phyloP scores from a whole-genome alignment of 805 yeast species.

The Saccharomycopsis fibuligera region DNA sequence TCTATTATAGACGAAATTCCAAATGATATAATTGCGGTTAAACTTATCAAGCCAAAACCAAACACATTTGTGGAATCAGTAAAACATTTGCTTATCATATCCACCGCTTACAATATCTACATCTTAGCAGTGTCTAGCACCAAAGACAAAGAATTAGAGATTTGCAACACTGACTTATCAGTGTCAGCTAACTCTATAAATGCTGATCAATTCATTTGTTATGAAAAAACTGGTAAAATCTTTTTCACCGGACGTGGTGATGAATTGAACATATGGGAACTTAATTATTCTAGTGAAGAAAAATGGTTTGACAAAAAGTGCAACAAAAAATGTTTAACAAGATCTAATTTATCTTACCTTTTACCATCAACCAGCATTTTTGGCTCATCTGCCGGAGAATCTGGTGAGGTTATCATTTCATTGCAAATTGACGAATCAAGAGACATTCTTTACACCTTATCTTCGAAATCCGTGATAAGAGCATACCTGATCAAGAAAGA shows the following conservation, averaged over 20 bases:
- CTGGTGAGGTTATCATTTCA: slow-evolving; percentile 55
- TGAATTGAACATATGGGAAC: slow-evolving; percentile 78
- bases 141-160: slow-evolving; percentile 45
- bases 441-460: slow-evolving; percentile 70
- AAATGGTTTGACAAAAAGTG: slow-evolving; percentile 85
- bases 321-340: slow-evolving; percentile 76
- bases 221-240: slow-evolving; percentile 65
- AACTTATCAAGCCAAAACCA: slow-evolving; percentile 73
- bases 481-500: slow-evolving; percentile 49
- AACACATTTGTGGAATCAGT: slow-evolving; percentile 77
- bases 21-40: slow-evolving; percentile 70
- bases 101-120: slow-evolving; percentile 76
- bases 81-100: slow-evolving; percentile 61
- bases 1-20: slow-evolving; percentile 77
- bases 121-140: slow-evolving; percentile 59
- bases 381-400: slow-evolving; percentile 2
- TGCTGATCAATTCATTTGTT: slow-evolving; percentile 54
- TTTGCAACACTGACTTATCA: slow-evolving; percentile 77
- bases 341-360: slow-evolving; percentile 48
- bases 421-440: slow-evolving; percentile 72
- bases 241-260: slow-evolving; percentile 80
- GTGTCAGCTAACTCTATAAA: slow-evolving; percentile 76
- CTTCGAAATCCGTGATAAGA: slow-evolving; percentile 75
- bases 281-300: slow-evolving; percentile 74
- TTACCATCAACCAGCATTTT: slow-evolving; percentile 35